Base-by-base conservation (phyloP, 495 filamentous ascomycete genomes). In the Viridothelium virens region DNA sequence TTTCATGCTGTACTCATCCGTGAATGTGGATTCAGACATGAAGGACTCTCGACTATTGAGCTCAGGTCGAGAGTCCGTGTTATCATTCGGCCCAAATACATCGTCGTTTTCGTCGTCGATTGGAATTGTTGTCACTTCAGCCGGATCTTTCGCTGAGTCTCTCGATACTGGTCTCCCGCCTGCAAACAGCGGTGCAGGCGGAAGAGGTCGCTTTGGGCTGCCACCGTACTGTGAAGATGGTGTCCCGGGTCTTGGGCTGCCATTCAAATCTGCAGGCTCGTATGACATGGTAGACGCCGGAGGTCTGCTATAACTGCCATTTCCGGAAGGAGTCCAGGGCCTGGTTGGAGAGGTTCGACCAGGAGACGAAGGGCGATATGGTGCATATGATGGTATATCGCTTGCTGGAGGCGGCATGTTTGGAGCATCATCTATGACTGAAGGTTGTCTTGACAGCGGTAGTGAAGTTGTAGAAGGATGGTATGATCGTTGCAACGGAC, bases 181-280 rank as follows among this genome's bases (percentile, higher is more conserved):
- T 3, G 86, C 82, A 70, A 96, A 97, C n/a, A 93, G 78, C 4
- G 93, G 94, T 38, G 92, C 91, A 2, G 91, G 90, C 14, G 92
- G 94, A n/a, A 97, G 77, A n/a, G 92, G 92, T 67, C 90, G 81
- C 61, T 90, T 83, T 7, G 91, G 89, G 68, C 90, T 92, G 10
- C 91, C 89, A 44, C 91, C 89, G 72, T 96, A 97, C 70, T 85
- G 82, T 46, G 90, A 91, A 3, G 91, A 89, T 9, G 94, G 90
- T 2, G 93, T 96, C 2, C 94, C 94, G 12, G 94, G 94, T 67
- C 94, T 79, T 9, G 94, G 92, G 47, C 84, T 90, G 7, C 94
- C 94, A 72, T 97, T 94, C 63, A 97, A 74, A 71, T 96, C 91
- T 18, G 86, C 83, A 0, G 91, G 89, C 72, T 97, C 94, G 73